These are phyloP conservation scores for Echeveria elegans DNA, from an alignment of 164 flowering plant genomes.

Conservation along the genomic window DNA sequence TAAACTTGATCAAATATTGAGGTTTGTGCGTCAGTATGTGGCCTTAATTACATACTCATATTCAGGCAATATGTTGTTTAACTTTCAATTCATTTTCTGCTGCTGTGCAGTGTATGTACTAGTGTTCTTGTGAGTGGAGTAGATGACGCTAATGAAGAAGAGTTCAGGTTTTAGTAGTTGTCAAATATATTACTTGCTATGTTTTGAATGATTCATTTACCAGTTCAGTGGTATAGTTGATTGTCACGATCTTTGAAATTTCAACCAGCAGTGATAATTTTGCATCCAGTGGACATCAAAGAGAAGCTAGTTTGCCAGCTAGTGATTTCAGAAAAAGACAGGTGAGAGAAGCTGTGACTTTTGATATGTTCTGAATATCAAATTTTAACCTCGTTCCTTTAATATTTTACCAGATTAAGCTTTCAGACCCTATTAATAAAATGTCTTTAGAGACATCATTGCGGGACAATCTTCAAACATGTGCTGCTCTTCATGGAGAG, in stretches of 20 bases:
- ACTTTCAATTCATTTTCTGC: constrained; percentile 9
- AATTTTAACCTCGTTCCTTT: constrained; percentile 10
- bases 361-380: not conserved
- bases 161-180: constrained; percentile 52
- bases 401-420: constrained; percentile 44
- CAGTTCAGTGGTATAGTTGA: not conserved
- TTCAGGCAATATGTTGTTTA: not conserved
- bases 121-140: constrained; percentile 65
- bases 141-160: constrained; percentile 60
- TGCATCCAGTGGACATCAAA: constrained; percentile 31
- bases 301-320: constrained; percentile 32
- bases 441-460: constrained; percentile 63
- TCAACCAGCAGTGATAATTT: constrained; percentile 47
- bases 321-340: constrained; percentile 73
- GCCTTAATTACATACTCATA: not conserved
- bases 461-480: constrained; percentile 77
- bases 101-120: constrained; percentile 61
- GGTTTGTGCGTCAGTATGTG: constrained; percentile 28
- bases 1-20: constrained; percentile 81
- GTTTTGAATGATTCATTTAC: not conserved
- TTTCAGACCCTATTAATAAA: constrained; percentile 71
- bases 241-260: not conserved
- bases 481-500: constrained; percentile 87
- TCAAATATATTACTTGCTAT: not conserved
- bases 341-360: constrained; percentile 24